phyloP scores from a whole-genome alignment of 1,284 basidiomycete species.

The Xerocomus minutiporus region DNA sequence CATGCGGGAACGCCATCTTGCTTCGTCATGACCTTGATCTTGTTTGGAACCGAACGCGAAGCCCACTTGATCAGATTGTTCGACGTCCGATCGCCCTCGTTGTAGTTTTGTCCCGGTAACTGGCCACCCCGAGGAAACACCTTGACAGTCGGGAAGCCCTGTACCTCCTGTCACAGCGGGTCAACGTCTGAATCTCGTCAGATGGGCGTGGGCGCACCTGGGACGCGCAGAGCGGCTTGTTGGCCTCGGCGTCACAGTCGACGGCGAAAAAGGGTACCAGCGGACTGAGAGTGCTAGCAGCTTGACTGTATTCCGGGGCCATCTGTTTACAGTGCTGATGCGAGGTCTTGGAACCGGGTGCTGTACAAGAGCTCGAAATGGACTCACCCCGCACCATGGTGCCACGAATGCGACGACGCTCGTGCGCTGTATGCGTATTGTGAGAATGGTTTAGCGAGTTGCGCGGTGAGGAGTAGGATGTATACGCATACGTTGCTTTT shows the following conservation, averaged over 20 bases:
- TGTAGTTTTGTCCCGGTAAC: conserved; percentile 64
- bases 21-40: conserved; percentile 60
- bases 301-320: conserved; percentile 82
- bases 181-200: not conserved
- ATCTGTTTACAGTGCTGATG: conserved; percentile 79
- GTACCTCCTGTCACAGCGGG: conserved; percentile 50
- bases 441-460: not conserved
- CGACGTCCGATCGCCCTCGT: conserved; percentile 67
- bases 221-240: conserved; percentile 78
- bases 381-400: conserved; percentile 81
- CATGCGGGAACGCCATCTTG: conserved; percentile 57
- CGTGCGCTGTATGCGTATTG: conserved; percentile 51
- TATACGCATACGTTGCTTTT: conserved; percentile 62
- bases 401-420: conserved; percentile 85
- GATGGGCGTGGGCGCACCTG: conserved; percentile 44
- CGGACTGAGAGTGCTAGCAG: conserved; percentile 74
- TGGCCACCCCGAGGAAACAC: conserved; percentile 73
- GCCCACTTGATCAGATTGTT: conserved; percentile 77
- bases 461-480: not conserved
- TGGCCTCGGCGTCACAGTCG: conserved; percentile 84
- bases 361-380: not conserved
- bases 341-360: not conserved
- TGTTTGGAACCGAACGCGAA: conserved; percentile 66
- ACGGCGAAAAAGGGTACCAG: conserved; percentile 86
- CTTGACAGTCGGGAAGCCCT: conserved; percentile 94